Evolutionary conservation across 2,329 filamentous ascomycete species (phyloP).

Genomic region (Colletotrichum spinosum): DNA sequence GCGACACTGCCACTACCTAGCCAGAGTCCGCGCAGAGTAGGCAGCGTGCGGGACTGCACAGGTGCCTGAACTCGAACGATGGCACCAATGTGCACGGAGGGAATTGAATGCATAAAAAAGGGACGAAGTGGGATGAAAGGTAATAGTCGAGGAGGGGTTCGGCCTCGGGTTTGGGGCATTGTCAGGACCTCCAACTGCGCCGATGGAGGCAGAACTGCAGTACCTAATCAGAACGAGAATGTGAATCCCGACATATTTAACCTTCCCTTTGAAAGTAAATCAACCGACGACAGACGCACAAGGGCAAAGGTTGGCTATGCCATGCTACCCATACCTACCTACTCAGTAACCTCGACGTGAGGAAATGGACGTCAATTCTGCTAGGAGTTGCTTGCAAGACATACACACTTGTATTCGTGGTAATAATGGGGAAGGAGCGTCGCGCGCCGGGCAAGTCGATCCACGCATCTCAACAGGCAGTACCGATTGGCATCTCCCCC

Average conservation of each 20-base stretch:
- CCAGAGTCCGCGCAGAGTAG: slow-evolving; percentile 1
- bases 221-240: too few relatives aligned
- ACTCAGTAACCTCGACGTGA: too few relatives aligned
- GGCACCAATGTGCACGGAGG: slow-evolving; percentile 23
- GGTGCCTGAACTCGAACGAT: slow-evolving; percentile 31
- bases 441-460: slow-evolving; percentile 14
- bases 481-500: slow-evolving; percentile 12
- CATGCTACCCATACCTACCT: too few relatives aligned
- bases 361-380: background rate
- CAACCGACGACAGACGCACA: too few relatives aligned
- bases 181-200: background rate
- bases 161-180: slow-evolving; percentile 7
- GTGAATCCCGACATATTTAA: too few relatives aligned
- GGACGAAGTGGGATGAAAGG: slow-evolving; percentile 29
- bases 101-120: slow-evolving; percentile 28
- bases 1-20: slow-evolving; percentile 15
- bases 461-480: background rate
- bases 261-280: too few relatives aligned
- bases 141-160: slow-evolving; percentile 15
- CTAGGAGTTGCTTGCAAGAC: slow-evolving; percentile 12
- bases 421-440: slow-evolving; percentile 5
- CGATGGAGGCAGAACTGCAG: too few relatives aligned
- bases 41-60: slow-evolving; percentile 1
- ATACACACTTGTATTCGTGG: background rate
- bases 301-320: too few relatives aligned